Evolutionary conservation across 352 stramenopile species (phyloP).

Genomic region (Phytopythium delawarense): DNA sequence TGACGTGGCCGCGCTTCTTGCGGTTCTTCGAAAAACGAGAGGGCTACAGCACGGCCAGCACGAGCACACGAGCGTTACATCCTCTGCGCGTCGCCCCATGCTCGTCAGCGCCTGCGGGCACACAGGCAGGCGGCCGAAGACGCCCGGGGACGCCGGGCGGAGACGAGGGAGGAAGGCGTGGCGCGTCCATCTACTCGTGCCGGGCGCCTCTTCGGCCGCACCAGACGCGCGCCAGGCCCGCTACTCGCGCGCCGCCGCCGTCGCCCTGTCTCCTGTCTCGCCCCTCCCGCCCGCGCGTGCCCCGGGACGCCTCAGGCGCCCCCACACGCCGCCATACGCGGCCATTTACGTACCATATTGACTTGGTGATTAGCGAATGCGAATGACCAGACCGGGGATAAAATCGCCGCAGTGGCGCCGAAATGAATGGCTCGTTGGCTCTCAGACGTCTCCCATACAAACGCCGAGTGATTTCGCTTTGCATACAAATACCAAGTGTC

Average conservation of each 20-base stretch:
- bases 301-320: neutral
- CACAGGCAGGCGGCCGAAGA: too few species aligned
- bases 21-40: constrained; percentile 96
- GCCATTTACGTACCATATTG: constrained; percentile 76
- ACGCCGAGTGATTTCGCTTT: constrained; percentile 18
- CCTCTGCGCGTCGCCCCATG: neutral
- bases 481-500: constrained; percentile 38
- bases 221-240: neutral
- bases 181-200: neutral
- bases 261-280: constrained; percentile 3
- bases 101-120: neutral
- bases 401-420: constrained; percentile 18
- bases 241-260: neutral
- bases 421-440: constrained; percentile 87
- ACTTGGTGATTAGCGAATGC: constrained; percentile 88
- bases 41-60: constrained; percentile 42
- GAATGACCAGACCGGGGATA: constrained; percentile 47
- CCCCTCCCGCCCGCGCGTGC: constrained; percentile 20
- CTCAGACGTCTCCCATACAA: constrained; percentile 37
- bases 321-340: neutral
- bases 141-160: too few species aligned
- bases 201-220: neutral
- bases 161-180: neutral
- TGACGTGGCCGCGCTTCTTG: constrained; percentile 99
- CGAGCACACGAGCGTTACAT: constrained; percentile 23